These are phyloP conservation scores for Mycena maculata DNA, from an alignment of 768 basidiomycete species.

Conservation along the genomic window DNA sequence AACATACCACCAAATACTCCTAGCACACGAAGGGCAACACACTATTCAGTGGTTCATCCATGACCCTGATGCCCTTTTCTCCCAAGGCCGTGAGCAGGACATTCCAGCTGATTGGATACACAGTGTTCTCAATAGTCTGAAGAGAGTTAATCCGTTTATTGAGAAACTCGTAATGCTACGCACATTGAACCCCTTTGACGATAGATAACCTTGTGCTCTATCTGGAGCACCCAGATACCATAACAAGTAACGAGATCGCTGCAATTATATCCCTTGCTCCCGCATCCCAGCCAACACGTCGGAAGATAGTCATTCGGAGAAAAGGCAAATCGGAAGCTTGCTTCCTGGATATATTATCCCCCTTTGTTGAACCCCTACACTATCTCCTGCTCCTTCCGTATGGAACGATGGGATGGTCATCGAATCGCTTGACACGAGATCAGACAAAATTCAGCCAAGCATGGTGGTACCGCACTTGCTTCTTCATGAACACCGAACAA, in stretches of 20 bases:
- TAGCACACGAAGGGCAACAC: background rate
- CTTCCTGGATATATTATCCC: background rate
- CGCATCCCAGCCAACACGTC: background rate
- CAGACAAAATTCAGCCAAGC: slow-evolving; percentile 11
- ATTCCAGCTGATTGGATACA: background rate
- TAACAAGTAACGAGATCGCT: slow-evolving; percentile 8
- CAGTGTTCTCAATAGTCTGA: background rate
- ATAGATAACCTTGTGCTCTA: background rate
- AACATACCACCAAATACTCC: background rate
- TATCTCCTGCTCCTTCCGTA: slow-evolving; percentile 5
- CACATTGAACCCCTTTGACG: slow-evolving; percentile 6
- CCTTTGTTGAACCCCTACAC: slow-evolving; percentile 10
- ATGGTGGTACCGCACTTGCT: slow-evolving; percentile 1
- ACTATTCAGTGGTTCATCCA: slow-evolving; percentile 14
- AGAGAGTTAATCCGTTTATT: too few relatives aligned
- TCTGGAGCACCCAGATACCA: background rate
- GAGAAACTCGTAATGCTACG: too few relatives aligned
- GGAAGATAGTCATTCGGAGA: background rate
- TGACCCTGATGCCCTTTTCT: background rate
- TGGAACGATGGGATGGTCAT: slow-evolving; percentile 7
- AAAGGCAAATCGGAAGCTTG: background rate
- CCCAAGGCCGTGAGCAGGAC: background rate
- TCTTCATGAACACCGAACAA: slow-evolving; percentile 15
- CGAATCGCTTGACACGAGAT: background rate
- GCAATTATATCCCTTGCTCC: slow-evolving; percentile 12